A percentile compares a stretch with the other conserved stretches of the same genome.
Evolutionary conservation across 129 eudicot genomes (phyloP).

Genomic region (Pittosporum tobira): DNA sequence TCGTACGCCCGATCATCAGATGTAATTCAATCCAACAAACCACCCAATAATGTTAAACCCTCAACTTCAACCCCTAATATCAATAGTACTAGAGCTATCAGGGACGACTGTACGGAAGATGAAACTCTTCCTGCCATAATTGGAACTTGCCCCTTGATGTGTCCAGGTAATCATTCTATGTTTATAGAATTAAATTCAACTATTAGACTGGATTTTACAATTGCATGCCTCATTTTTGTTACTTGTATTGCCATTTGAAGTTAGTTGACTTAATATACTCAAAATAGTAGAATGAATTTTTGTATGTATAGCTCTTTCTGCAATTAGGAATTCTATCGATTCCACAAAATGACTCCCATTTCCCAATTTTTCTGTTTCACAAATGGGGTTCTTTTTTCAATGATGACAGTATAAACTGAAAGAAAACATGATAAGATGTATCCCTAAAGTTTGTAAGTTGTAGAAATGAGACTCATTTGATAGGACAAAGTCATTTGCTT

Average conservation of each 20-base stretch:
- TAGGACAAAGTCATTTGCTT: too few relatives aligned
- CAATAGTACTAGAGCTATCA: background rate
- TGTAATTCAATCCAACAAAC: background rate
- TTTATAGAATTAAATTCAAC: background rate
- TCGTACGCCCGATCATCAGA: background rate
- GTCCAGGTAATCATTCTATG: conserved; percentile 42
- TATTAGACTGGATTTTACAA: background rate
- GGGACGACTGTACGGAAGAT: background rate
- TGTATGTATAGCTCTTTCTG: too few relatives aligned
- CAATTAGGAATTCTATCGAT: too few relatives aligned
- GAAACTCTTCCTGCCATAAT: conserved; percentile 16
- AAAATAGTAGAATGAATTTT: too few relatives aligned
- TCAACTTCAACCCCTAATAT: background rate
- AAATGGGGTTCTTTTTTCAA: background rate
- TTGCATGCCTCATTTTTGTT: background rate
- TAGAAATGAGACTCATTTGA: too few relatives aligned
- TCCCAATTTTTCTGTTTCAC: too few relatives aligned
- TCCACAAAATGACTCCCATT: too few relatives aligned
- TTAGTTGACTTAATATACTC: too few relatives aligned
- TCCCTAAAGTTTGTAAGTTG: background rate
- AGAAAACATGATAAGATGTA: background rate
- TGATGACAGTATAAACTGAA: background rate
- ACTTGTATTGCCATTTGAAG: too few relatives aligned
- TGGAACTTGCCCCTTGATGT: conserved; percentile 95
- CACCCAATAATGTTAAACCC: background rate